Conservation (phyloP, 148 eudicot genomes). For the Silene latifolia region DNA sequence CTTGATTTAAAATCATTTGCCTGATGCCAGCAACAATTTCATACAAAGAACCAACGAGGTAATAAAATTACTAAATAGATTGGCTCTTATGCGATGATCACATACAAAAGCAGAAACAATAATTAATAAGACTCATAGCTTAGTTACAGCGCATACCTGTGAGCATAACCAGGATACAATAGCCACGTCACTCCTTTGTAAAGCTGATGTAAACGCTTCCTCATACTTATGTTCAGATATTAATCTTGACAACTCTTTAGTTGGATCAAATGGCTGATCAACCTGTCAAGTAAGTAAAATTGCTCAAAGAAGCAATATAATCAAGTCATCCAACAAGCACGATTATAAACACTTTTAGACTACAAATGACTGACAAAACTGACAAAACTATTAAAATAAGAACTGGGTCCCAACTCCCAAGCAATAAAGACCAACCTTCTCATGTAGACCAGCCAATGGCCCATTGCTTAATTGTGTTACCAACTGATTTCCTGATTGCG, state of each 20-base stretch:
- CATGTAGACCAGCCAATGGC: conserved; percentile 71
- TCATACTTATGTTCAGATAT: conserved; percentile 77
- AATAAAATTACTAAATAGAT: no score
- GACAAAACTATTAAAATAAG: not conserved
- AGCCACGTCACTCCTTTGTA: conserved; percentile 87
- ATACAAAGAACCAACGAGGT: no score
- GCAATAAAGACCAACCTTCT: conserved; percentile 47
- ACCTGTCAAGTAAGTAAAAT: conserved; percentile 45
- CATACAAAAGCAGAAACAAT: no score
- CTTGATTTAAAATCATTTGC: no score
- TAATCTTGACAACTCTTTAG: conserved; percentile 74
- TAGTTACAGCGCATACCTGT: conserved; percentile 49
- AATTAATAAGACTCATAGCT: no score
- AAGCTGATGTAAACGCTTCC: conserved; percentile 89
- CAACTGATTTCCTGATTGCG: conserved; percentile 57
- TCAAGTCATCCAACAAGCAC: conserved; percentile 2
- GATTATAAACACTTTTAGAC: not conserved
- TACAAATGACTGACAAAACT: not conserved
- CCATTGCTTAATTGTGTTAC: conserved; percentile 72
- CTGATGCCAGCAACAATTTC: no score
- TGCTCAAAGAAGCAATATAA: conserved; percentile 1
- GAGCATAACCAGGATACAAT: conserved; percentile 96
- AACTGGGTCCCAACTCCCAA: not conserved
- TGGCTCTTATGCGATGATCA: no score
- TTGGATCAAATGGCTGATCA: conserved; percentile 86